Base-by-base conservation (phyloP, 768 basidiomycete species). In the Russula compacta region DNA sequence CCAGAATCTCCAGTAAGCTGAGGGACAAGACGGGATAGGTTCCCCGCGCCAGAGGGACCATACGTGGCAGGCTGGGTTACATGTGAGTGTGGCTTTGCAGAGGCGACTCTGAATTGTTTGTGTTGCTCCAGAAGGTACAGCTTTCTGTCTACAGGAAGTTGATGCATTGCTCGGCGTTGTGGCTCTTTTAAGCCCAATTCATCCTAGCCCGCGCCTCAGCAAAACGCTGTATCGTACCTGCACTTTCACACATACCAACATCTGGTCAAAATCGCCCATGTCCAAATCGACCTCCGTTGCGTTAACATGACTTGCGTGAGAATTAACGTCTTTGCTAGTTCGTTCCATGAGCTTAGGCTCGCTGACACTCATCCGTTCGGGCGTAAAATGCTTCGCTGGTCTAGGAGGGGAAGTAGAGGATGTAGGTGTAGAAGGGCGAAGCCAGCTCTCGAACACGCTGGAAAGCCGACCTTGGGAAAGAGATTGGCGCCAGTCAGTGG, bases 1-100 rank as follows among this genome's bases (percentile, higher is more conserved):
- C 82, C 74, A n/a, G 77, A 73, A 62, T 87, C 86, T 9, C 89
- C 87, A n/a, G 86, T 87, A 2, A 88, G 72, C 63, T 90, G 88
- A 29, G 89, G 87, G 39, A 83, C 81, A 9, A 91, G 76, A 29
- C 81, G 81, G 51, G 87, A 69, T n/a, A 87, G 68, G 15, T 76
- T 74, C 12, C 78, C 73, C 10, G 79, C 81, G 61, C 79, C 82
- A 6, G 85, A 77, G 4, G 87, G 82, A 1, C 85, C 83, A 67
- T 81, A 82, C 0, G 84, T 83, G 12, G 75, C 75, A 52, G 76
- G 61, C 54, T 73, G 71, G 53, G 71, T 50, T 21, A 64, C 51
- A 53, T 71, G 71, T 24, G 64, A 64, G 42, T 55, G 44, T 15
- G 69, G 58, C 65, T 73, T 77, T 15, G 69, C 64, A 10, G 71